phyloP scores from a whole-genome alignment of 495 filamentous ascomycete species.

The Lophium mytilinum region DNA sequence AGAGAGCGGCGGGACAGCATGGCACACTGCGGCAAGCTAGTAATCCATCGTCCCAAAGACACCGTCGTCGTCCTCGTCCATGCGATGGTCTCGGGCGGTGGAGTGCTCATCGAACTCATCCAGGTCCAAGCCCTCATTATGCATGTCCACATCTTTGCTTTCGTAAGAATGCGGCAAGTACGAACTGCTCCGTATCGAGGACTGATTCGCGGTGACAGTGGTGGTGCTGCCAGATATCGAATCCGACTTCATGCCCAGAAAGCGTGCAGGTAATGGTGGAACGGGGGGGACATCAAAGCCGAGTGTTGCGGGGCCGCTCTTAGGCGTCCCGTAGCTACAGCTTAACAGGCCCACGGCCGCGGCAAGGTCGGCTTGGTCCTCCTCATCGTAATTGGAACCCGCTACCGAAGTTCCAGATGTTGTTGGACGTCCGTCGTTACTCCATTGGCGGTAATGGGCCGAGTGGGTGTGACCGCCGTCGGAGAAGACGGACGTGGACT shows the following conservation, averaged over 20 bases:
- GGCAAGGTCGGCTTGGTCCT: slow-evolving; percentile 68
- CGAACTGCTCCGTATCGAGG: slow-evolving; percentile 35
- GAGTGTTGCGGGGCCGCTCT: slow-evolving; percentile 59
- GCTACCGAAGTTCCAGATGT: slow-evolving; percentile 40
- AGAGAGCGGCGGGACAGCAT: background rate
- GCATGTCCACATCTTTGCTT: slow-evolving; percentile 57
- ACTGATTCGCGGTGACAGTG: slow-evolving; percentile 37
- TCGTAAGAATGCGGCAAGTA: slow-evolving; percentile 35
- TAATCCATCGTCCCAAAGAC: slow-evolving; percentile 97
- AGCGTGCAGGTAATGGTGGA: slow-evolving; percentile 69
- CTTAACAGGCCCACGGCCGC: slow-evolving; percentile 77
- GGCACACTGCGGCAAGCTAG: slow-evolving; percentile 29
- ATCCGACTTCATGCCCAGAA: slow-evolving; percentile 44
- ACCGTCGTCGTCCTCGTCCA: slow-evolving; percentile 89
- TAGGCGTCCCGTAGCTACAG: slow-evolving; percentile 83
- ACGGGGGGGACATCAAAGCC: slow-evolving; percentile 77
- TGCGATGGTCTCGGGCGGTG: slow-evolving; percentile 43
- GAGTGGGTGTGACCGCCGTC: slow-evolving; percentile 36
- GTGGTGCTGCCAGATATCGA: slow-evolving; percentile 28
- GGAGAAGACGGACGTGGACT: slow-evolving; percentile 54
- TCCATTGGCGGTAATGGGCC: slow-evolving; percentile 48
- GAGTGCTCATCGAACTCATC: slow-evolving; percentile 63
- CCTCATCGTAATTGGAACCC: slow-evolving; percentile 47
- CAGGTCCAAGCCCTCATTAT: slow-evolving; percentile 52
- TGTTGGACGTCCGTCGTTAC: slow-evolving; percentile 31